Base-by-base conservation (phyloP, 1,284 basidiomycete species). In the Gymnopus androsaceus region DNA sequence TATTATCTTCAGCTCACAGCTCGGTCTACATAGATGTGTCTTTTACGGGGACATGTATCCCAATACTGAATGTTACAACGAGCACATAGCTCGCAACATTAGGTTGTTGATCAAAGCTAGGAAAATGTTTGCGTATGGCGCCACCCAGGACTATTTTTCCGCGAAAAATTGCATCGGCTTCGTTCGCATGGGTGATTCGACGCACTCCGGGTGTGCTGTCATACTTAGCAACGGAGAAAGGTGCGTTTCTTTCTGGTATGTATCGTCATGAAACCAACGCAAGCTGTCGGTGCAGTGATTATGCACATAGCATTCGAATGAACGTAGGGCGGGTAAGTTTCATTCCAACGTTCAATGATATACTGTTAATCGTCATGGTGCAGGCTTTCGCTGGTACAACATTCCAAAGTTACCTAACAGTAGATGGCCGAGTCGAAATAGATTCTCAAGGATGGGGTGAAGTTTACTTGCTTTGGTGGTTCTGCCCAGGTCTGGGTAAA, bases 31-130 rank as follows among this genome's bases (percentile, higher is more conserved):
- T 47, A 94, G 91, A 38, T 94, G 94, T 66, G 85, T 97, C 30
- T 98, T 98, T 73, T 94, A 94, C 60, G 94, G 94, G 7, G 95
- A 98, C 71, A 68, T 96, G 23, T 92, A 89, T 63, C 85, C 84
- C 0, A 87, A 89, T 63, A 62, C 74, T 37, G 84, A 87, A 66
- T 84, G 85, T 61, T 89, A 83, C 66, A 75, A 84, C 60, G 74
- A 77, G 57, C 66, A 67, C n/a, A 77, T 78, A 7, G 76, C 85
- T 3, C 66, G 64, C 31, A 78, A 78, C 42, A 72, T 92, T 42
- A 72, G 64, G 51, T 64, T 74, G 27, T 69, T 92, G 36, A 79
- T 92, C 31, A 68, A 75, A 44, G 81, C 76, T 36, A 84, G 90
- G 63, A 82, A 81, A 71, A 69, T 67, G 50, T 87, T 79, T 64